Base-by-base conservation (phyloP, 805 yeast species). In the Candida xyloterini region DNA sequence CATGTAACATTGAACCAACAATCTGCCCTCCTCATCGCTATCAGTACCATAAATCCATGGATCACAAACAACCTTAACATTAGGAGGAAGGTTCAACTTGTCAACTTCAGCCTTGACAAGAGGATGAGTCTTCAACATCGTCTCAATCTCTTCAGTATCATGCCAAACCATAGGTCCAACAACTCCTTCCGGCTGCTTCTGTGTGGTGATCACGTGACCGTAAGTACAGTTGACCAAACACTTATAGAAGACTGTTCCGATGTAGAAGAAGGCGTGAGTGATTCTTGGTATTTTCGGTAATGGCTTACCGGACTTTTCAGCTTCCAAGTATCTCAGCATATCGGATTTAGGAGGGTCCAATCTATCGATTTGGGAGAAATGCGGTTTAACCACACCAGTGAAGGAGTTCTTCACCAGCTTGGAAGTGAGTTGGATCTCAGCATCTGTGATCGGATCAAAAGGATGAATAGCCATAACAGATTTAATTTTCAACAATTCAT, bases 1-100 rank as follows among this genome's bases (percentile, higher is more conserved):
- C 79, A 83, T 79, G 69, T 79, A 81, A 61, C 81, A 79, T 66
- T 82, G 90, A 44, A 79, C 66, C 67, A 79, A 66, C 11, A 80
- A 76, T 60, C 81, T 73, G 31, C 59, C 68, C 54, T 80, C 86
- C 40, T 73, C 65, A 32, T 75, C 67, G 52, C 78, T 79, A 35
- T 50, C 55, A 21, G 88, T 80, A 52, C 93, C 95, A 59, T 86
- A 85, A 71, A 84, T 84, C 95, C 95, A 86, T 35, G 90, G 88
- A 58, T 84, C 91, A 57, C 74, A 74, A 51, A 79, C 73, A 35
- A 81, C 80, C 23, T 60, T 53, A 48, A 59, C 65, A 61, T 72
- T 57, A 56, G 66, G 55, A 46, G 90, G 90, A 41, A 84, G 67
- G 47, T 78, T 71, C 63, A 83, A 69, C 58, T 81, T 81, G 46